A percentile compares a stretch with the other conserved stretches of the same genome.
phyloP scores from a whole-genome alignment of 2,329 filamentous ascomycete species.

The Pestalotiopsis sp. region DNA sequence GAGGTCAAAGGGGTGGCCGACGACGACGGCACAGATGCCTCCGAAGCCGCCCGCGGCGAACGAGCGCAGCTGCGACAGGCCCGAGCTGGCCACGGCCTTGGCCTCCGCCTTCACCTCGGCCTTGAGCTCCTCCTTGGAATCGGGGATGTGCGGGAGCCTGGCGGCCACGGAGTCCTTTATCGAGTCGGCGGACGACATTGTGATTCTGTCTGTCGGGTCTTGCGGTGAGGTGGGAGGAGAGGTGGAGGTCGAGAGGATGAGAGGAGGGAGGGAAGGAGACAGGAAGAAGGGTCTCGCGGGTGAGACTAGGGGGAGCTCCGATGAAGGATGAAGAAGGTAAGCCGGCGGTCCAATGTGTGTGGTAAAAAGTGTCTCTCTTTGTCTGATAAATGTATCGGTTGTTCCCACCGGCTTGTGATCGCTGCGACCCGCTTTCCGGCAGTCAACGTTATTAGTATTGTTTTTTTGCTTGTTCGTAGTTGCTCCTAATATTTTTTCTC shows the following conservation, averaged over 20 bases:
- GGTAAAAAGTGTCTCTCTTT: neutral
- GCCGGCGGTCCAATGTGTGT: neutral
- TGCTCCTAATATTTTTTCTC: neutral
- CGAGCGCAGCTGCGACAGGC: conserved; percentile 68
- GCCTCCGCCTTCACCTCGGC: conserved; percentile 44
- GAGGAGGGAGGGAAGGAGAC: neutral
- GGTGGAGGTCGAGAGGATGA: neutral
- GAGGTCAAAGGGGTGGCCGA: conserved; percentile 95
- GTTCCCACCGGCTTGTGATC: conserved; percentile 11
- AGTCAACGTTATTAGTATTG: neutral
- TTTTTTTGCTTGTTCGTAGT: neutral
- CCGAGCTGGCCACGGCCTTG: conserved; percentile 38
- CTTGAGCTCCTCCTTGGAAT: conserved; percentile 47
- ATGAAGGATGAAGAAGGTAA: neutral
- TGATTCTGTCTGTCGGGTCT: neutral
- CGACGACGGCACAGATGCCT: conserved; percentile 89
- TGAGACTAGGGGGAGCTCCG: neutral
- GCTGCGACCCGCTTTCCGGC: conserved; percentile 9
- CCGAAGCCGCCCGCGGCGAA: conserved; percentile 90
- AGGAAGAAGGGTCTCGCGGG: neutral
- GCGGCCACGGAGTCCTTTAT: conserved; percentile 38
- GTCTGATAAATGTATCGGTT: neutral
- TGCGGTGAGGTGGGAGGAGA: neutral
- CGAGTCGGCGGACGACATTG: conserved; percentile 28
- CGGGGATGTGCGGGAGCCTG: conserved; percentile 46